phyloP scores from a whole-genome alignment of 208 protist genomes.

The Trypanosoma vivax region DNA sequence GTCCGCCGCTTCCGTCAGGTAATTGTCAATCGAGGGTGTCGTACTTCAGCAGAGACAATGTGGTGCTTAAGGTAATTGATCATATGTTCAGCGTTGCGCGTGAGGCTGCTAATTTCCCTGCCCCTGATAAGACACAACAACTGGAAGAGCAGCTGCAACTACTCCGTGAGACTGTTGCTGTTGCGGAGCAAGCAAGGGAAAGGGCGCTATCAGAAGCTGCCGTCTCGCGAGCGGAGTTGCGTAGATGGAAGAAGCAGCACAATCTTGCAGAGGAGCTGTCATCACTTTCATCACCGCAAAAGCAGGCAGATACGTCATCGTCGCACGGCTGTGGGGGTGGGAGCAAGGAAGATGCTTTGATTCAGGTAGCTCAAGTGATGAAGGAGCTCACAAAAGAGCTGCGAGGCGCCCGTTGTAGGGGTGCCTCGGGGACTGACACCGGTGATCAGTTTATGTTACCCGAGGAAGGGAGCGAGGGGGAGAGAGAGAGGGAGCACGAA shows the following conservation, averaged over 20 bases:
- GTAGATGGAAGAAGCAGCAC: constrained; percentile 35
- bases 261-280: constrained; percentile 2
- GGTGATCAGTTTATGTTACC: too few relatives aligned
- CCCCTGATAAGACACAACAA: constrained; percentile 1
- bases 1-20: constrained; percentile 6
- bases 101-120: constrained; percentile 1
- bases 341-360: constrained; percentile 25
- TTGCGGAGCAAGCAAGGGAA: constrained; percentile 53
- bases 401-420: constrained; percentile 18
- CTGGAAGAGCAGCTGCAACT: constrained; percentile 33
- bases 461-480: too few relatives aligned
- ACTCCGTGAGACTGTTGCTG: constrained; percentile 35
- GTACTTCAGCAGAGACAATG: constrained; percentile 39
- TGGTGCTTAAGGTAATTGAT: constrained; percentile 50
- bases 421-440: too few relatives aligned
- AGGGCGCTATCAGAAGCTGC: constrained; percentile 72
- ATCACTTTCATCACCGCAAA: not conserved
- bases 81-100: constrained; percentile 73
- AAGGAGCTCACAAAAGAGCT: constrained; percentile 57
- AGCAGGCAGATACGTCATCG: not conserved
- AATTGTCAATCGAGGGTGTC: constrained; percentile 24
- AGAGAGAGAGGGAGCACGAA: too few relatives aligned
- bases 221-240: constrained; percentile 58
- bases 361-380: constrained; percentile 56
- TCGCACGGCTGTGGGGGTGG: not conserved